phyloP scores from a whole-genome alignment of 2,329 filamentous ascomycete species.

The Sporothrix euskadiensis region DNA sequence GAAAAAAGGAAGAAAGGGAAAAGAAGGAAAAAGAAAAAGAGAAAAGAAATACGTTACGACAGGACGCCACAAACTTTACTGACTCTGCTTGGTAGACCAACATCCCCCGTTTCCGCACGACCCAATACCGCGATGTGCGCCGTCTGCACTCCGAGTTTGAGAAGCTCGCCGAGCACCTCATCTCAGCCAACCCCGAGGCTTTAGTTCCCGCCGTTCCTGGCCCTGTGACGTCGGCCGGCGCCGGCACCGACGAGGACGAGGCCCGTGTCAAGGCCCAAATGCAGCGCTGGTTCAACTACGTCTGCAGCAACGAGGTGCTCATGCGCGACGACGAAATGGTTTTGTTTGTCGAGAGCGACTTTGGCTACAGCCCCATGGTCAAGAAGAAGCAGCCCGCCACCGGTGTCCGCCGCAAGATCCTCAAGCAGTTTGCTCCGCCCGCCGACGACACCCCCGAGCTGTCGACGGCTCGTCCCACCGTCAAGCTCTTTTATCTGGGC shows the following conservation, averaged over 20 bases:
- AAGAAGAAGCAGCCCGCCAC: conserved; percentile 96
- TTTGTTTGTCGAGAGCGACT: conserved; percentile 98
- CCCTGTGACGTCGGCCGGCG: conserved; percentile 90
- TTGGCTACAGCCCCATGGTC: conserved; percentile 94
- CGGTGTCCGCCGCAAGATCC: conserved; percentile 87
- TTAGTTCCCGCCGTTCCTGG: conserved; percentile 92
- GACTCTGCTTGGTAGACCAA: conserved; percentile 68
- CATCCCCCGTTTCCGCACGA: conserved; percentile 95
- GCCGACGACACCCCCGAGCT: conserved; percentile 96
- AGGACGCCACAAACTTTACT: background rate
- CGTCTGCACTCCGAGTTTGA: conserved; percentile 93
- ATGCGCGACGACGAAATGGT: conserved; percentile 97
- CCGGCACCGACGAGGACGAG: conserved; percentile 95
- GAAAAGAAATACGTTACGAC: background rate
- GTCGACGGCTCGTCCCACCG: conserved; percentile 81
- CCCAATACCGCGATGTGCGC: conserved; percentile 95
- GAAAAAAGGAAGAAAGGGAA: too few relatives aligned
- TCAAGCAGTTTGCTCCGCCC: conserved; percentile 97
- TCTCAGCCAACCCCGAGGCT: conserved; percentile 95
- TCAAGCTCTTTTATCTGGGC: conserved; percentile 93
- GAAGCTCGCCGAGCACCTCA: conserved; percentile 93
- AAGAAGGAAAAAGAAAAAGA: too few relatives aligned
- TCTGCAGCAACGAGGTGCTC: conserved; percentile 87
- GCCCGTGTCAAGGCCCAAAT: conserved; percentile 81
- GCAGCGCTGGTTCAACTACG: conserved; percentile 92